Conservation (phyloP, 1,284 basidiomycete species). For the Entoloma clypeatum region DNA sequence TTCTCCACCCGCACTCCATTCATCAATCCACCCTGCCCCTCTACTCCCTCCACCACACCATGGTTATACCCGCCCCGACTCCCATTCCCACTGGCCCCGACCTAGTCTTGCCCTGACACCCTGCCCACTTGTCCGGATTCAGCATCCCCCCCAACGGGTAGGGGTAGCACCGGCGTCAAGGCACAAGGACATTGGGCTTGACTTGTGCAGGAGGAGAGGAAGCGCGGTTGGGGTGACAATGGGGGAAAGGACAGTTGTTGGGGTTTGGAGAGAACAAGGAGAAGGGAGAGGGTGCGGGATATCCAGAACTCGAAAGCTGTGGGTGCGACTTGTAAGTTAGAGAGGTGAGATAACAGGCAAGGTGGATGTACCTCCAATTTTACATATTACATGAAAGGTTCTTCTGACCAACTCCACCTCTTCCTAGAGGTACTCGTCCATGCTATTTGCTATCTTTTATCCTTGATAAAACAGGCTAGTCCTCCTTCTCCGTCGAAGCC, state of each 20-base stretch:
- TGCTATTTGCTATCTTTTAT: conserved; percentile 81
- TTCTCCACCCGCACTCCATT: conserved; percentile 9
- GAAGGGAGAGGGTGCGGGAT: conserved; percentile 7
- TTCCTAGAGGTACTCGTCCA: conserved; percentile 96
- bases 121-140: conserved; percentile 78
- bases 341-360: neutral
- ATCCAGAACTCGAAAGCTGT: conserved; percentile 10
- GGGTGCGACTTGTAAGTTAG: neutral
- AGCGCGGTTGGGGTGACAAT: conserved; percentile 39
- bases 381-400: conserved; percentile 72
- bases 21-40: conserved; percentile 7
- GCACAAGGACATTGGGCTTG: conserved; percentile 89
- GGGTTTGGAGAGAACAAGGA: conserved; percentile 1
- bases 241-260: conserved; percentile 13
- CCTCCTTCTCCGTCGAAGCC: neutral
- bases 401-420: conserved; percentile 83
- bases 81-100: conserved; percentile 14
- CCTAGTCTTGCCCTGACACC: conserved; percentile 8
- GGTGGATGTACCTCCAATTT: conserved; percentile 47
- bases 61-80: conserved; percentile 37
- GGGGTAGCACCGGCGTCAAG: conserved; percentile 88
- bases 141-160: conserved; percentile 90
- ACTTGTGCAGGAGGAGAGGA: conserved; percentile 81
- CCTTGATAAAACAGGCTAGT: conserved; percentile 28
- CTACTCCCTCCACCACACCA: conserved; percentile 22